Base-by-base conservation (phyloP, 805 yeast species). In the Isabelozyma heimii region DNA sequence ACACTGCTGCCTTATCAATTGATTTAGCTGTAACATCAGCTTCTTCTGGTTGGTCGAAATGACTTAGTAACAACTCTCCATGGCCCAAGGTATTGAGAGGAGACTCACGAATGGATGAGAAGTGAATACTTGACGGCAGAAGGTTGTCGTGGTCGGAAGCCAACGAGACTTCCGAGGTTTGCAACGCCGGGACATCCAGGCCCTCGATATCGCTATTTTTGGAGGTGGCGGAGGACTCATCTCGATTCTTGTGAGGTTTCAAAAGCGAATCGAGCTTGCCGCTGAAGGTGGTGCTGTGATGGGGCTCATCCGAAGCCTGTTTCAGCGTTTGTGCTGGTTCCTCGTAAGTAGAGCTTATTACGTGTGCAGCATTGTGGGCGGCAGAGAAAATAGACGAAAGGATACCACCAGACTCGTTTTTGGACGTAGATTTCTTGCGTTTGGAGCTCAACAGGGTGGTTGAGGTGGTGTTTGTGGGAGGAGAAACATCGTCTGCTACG, bases 1-100 rank as follows among this genome's bases (percentile, higher is more conserved):
- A 37, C 14, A 37, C 40, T 15, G 17, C 3, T 4, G 40, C 40
- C 15, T 37, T 15, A 37, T 37, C 40, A n/a, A 37, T 13, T 8
- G 40, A 14, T n/a, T 14, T 37, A 5, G n/a, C 15, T 8, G n/a
- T 10, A 9, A 13, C 37, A n/a, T 33, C 4, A n/a, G 15, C 16
- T 14, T 37, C 14, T 6, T 10, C 17, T 37, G 42, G 47, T 13
- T 40, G 17, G 20, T 53, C 66, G 40, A 65, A 63, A 14, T 55
- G 52, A 43, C 65, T 72, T 10, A 77, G 57, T 0, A 73, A 56
- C 40, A 81, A 64, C 24, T 72, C 67, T 2, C 85, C 85, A 40
- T 69, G 63, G 1, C 85, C 85, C 43, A 81, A 48, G 0, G 83
- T 72, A 47, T 69, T 73, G 20, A 80, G 51, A 0, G 81, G 75